Evolutionary conservation across 2,329 filamentous ascomycete genomes (phyloP), one percentile per base, ranked within the genome.

Genomic region (Sporothrix dimorphospora): DNA sequence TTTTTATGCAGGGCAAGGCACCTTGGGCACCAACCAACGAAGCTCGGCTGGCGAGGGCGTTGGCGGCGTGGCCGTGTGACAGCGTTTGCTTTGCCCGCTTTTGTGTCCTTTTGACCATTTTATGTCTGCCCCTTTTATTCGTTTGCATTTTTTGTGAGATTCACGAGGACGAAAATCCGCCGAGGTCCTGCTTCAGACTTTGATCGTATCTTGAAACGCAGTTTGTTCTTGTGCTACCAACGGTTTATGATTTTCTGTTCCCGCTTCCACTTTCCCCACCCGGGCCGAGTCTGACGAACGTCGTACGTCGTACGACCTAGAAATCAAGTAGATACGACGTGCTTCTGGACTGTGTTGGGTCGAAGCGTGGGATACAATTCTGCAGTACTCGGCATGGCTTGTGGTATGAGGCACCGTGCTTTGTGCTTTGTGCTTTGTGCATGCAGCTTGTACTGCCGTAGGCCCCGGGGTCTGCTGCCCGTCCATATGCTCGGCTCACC

Each of bases 1-100:
- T 69, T 69, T 53, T 42, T 9, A 69, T 69, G 67, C 67, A 69
- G 67, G 51, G 14, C 34, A 42, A 49, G 47, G 40, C 59, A 45
- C 38, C 21, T 65, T 21, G 59, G 42, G 51, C 34, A 55, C 51
- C 49, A 59, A 30, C 38, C 51, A 69, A 16, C 67, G 19, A 16
- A 16, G 38, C 57, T 16, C 30, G n/a, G 40, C 55, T 53, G 65
- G 12, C n/a, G 11, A 38, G 45, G 21, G 30, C n/a, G 14, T 40
- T 7, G 16, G 4, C 27, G 30, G 47, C n/a, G 38, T 45, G 47
- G 66, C 49, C 34, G 19, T 34, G 30, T 69, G 66, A 55, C 34
- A 27, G 12, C 38, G n/a, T 45, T 42, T 65, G n/a, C 59, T 27
- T 27, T 14, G n/a, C 19, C n/a, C n/a, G 47, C 24, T 27, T 12